Evolutionary conservation across 2,329 filamentous ascomycete genomes (phyloP).

Genomic region (Fusarium luffae): DNA sequence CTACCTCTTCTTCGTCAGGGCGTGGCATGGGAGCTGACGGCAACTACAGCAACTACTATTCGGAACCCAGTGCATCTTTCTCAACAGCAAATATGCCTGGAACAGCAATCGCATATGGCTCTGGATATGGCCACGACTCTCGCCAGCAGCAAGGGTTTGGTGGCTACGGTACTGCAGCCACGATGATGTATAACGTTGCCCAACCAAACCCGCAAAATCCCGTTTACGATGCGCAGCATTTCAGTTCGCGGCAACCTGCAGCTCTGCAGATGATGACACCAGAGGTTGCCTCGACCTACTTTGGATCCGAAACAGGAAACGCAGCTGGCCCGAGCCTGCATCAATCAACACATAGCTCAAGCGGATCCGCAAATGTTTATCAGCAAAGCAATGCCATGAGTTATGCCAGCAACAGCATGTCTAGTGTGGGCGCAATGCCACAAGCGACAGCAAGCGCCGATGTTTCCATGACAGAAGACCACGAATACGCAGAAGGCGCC

Average conservation of each 20-base stretch:
- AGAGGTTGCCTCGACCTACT: conserved; percentile 75
- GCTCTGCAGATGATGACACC: conserved; percentile 75
- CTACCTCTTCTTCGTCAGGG: conserved; percentile 59
- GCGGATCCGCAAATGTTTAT: conserved; percentile 70
- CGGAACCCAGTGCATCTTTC: conserved; percentile 64
- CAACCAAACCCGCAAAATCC: conserved; percentile 69
- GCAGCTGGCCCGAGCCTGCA: conserved; percentile 67
- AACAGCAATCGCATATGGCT: conserved; percentile 66
- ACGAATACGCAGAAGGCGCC: conserved; percentile 66
- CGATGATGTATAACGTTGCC: conserved; percentile 83
- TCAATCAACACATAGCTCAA: conserved; percentile 59
- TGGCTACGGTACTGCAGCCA: conserved; percentile 67
- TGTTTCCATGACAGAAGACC: conserved; percentile 63
- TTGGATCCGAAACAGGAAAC: conserved; percentile 57
- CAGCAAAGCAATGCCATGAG: conserved; percentile 69
- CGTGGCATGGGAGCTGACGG: conserved; percentile 66
- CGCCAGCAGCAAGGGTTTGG: conserved; percentile 66
- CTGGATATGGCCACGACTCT: conserved; percentile 73
- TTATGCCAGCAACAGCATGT: conserved; percentile 61
- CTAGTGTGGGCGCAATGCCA: conserved; percentile 59
- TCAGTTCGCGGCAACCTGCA: conserved; percentile 79
- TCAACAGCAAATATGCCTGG: conserved; percentile 68
- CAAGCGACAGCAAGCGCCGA: conserved; percentile 54
- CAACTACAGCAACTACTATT: conserved; percentile 70
- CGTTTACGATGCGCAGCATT: conserved; percentile 82